Evolutionary conservation across 306 rosid species (phyloP), one percentile per base, ranked within the genome.

Genomic region (Casuarina glauca): DNA sequence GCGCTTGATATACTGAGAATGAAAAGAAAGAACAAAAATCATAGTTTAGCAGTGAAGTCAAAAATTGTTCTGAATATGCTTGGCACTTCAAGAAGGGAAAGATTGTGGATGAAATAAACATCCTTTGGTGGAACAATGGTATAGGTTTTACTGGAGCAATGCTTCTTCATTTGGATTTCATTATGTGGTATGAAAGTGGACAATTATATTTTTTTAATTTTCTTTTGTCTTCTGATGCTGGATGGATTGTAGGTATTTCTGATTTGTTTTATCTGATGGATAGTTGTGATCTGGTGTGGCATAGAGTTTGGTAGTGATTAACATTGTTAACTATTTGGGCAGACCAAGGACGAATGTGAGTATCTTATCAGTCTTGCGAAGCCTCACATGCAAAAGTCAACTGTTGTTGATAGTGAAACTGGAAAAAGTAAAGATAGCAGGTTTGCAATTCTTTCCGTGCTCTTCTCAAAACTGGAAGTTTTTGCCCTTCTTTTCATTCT

Each of bases 391-490:
- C 89, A 86, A 0, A 93, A 93, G 83, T 96, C 99, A 69, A 81
- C 96, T 0, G 99, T 96, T 73, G 99, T 96, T 3, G 99, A 96
- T 55, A 86, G 91, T 55, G 93, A 85, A 80, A 96, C 99, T 44
- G 99, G 98, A 82, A 85, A 96, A 93, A 93, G 98, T 84, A 91
- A 58, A 84, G 99, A 96, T 81, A 93, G 99, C 97, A 91, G 99
- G 99, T 96, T 45, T 70, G 85, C 48, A 42, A 55, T 50, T 75
- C 71, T 73, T 79, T 62, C 74, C 67, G 7, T 3, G 13, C 32
- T 78, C 75, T 64, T 52, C 69, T 61, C 74, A 70, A 55, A 45
- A 77, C 64, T 66, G 44, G 74, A 73, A 77, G 58, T 35, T 63
- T n/a, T 64, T 72, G 69, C 42, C 53, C 11, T 69, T 52, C 10